Conservation (phyloP, 331 rosid genomes). For the Erythrophleum ivorense region DNA sequence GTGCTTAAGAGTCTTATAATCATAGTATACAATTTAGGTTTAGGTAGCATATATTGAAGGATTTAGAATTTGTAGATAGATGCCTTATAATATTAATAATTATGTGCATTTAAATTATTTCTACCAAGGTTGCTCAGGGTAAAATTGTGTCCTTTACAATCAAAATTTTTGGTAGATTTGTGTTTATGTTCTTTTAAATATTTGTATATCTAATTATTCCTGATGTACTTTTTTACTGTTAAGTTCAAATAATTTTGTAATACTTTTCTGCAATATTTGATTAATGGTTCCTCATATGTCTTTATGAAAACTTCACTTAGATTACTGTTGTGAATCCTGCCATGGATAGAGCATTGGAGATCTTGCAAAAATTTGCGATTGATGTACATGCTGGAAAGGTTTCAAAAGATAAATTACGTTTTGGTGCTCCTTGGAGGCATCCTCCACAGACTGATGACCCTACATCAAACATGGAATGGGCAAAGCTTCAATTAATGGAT, state of each 20-base stretch:
- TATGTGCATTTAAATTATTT: not conserved
- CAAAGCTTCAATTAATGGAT: conserved; percentile 91
- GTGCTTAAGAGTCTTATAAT: not conserved
- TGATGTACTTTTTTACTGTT: conserved; percentile 2
- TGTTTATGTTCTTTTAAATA: not conserved
- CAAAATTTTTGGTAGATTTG: not conserved
- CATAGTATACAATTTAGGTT: not conserved
- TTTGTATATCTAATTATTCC: not conserved
- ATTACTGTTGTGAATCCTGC: conserved; percentile 91
- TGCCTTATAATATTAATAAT: not conserved
- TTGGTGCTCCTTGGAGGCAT: conserved; percentile 99
- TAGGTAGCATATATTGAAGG: not conserved
- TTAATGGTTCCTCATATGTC: conserved; percentile 38
- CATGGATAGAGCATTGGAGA: conserved; percentile 80
- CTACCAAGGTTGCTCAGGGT: not conserved
- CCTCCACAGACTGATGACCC: conserved; percentile 75
- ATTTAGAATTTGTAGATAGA: not conserved
- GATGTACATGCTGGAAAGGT: conserved; percentile 69
- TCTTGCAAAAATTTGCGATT: conserved; percentile 76
- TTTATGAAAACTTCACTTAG: conserved; percentile 49
- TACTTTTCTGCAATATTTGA: conserved; percentile 19
- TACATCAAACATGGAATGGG: conserved; percentile 67
- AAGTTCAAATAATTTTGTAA: not conserved
- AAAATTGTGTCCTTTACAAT: not conserved
- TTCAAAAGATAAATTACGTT: conserved; percentile 74